These are phyloP conservation scores for Physocladia obscura DNA, from an alignment of 192 early-diverging fungal genomes.

Conservation along the genomic window DNA sequence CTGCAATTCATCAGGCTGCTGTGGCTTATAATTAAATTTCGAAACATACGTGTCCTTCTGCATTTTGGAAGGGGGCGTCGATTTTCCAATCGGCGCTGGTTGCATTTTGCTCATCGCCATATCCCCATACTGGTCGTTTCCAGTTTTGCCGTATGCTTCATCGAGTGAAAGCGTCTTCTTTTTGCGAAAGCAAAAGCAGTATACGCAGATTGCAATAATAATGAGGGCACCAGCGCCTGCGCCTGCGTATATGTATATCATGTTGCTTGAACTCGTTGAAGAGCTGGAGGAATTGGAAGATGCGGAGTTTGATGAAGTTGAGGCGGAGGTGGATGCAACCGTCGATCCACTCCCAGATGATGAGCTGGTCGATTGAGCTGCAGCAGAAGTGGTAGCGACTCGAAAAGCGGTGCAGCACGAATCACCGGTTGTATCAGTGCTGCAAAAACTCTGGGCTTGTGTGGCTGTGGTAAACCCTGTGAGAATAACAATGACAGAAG, in stretches of 20 bases:
- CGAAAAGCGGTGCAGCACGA: neutral
- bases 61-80: neutral
- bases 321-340: neutral
- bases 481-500: neutral
- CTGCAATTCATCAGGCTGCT: constrained; percentile 7
- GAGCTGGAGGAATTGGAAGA: neutral
- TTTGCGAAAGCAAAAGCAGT: constrained; percentile 11
- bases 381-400: constrained; percentile 3
- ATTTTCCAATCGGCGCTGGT: neutral
- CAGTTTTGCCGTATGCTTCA: neutral
- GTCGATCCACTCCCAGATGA: neutral
- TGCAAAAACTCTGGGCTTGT: constrained; percentile 8
- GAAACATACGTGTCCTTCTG: neutral
- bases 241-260: constrained; percentile 13
- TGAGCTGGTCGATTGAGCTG: neutral
- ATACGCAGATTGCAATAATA: neutral
- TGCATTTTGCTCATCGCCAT: neutral
- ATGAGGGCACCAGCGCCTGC: neutral
- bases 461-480: constrained; percentile 7
- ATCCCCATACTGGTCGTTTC: neutral
- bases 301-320: neutral
- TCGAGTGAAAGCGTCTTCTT: neutral
- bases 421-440: constrained; percentile 2
- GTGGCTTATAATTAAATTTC: constrained; percentile 5
- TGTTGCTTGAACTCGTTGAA: neutral